These are phyloP conservation scores for Debaryomyces castellii DNA, from an alignment of 805 yeast genomes.

Conservation along the genomic window DNA sequence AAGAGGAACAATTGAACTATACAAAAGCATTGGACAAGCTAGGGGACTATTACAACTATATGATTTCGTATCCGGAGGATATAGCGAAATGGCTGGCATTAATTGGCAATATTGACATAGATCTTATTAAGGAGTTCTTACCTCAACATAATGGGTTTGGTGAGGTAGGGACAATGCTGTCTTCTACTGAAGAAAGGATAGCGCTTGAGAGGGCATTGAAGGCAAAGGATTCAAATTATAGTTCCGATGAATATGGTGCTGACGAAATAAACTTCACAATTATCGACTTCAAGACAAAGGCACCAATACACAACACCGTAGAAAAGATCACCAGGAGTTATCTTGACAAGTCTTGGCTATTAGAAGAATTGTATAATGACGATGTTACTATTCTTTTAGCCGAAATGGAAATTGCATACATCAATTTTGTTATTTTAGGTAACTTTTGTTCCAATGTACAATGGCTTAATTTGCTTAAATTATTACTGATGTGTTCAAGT, in stretches of 20 bases:
- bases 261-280: slow-evolving; percentile 41
- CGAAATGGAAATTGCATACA: slow-evolving; percentile 54
- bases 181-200: slow-evolving; percentile 51
- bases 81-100: slow-evolving; percentile 10
- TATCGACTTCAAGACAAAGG: slow-evolving; percentile 40
- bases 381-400: slow-evolving; percentile 37
- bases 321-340: slow-evolving; percentile 49
- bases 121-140: slow-evolving; percentile 20
- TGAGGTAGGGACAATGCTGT: slow-evolving; percentile 44
- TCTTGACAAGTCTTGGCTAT: slow-evolving; percentile 62
- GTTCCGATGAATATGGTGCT: slow-evolving; percentile 19
- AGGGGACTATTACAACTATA: slow-evolving; percentile 24
- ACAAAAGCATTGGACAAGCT: slow-evolving; percentile 23
- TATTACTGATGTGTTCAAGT: slow-evolving; percentile 33
- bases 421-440: slow-evolving; percentile 52
- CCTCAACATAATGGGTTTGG: slow-evolving; percentile 5
- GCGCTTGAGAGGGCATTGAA: slow-evolving; percentile 35
- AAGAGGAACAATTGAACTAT: slow-evolving; percentile 29
- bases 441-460: slow-evolving; percentile 64
- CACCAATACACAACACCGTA: slow-evolving; percentile 24
- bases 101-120: slow-evolving; percentile 17
- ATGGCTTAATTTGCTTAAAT: slow-evolving; percentile 54
- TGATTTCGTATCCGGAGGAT: slow-evolving; percentile 41
- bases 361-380: slow-evolving; percentile 36
- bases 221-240: slow-evolving; percentile 14